phyloP scores from a whole-genome alignment of 2,329 filamentous ascomycete species.

The Rutstroemia sp. region DNA sequence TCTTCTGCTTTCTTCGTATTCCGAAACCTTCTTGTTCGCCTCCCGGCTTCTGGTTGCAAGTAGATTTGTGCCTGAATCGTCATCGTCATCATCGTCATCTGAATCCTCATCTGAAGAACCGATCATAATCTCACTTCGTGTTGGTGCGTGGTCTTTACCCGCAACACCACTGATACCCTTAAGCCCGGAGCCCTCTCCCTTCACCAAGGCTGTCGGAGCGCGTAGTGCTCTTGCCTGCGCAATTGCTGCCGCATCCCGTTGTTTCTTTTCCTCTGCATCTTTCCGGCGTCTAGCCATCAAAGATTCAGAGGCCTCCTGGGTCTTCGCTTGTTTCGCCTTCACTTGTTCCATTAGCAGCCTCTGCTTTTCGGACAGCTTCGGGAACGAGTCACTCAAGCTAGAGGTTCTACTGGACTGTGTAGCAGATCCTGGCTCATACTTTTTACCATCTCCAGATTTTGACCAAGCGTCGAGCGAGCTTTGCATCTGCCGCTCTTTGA shows the following conservation, averaged over 20 bases:
- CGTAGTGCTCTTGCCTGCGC: slow-evolving; percentile 59
- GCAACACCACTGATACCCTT: slow-evolving; percentile 62
- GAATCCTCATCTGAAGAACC: slow-evolving; percentile 67
- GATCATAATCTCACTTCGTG: slow-evolving; percentile 85
- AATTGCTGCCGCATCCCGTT: slow-evolving; percentile 63
- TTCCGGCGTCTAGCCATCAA: slow-evolving; percentile 69
- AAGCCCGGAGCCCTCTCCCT: slow-evolving; percentile 72
- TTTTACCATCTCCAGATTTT: slow-evolving; percentile 19
- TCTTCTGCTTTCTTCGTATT: slow-evolving; percentile 40
- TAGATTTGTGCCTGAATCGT: slow-evolving; percentile 28
- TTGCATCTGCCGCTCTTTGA: slow-evolving; percentile 4
- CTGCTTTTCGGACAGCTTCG: slow-evolving; percentile 26
- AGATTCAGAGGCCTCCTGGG: slow-evolving; percentile 32
- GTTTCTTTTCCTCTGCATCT: slow-evolving; percentile 68
- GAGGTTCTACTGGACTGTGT: background rate
- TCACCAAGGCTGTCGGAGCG: slow-evolving; percentile 46
- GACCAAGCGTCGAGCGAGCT: slow-evolving; percentile 8
- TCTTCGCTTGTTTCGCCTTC: slow-evolving; percentile 10
- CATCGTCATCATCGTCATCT: slow-evolving; percentile 61
- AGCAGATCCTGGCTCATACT: slow-evolving; percentile 22
- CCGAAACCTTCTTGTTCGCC: slow-evolving; percentile 27
- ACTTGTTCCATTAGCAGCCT: slow-evolving; percentile 22
- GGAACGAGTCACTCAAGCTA: background rate
- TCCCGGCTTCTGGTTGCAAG: slow-evolving; percentile 41
- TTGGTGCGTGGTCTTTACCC: slow-evolving; percentile 70